Conservation (phyloP, 306 rosid species). For the Rosa persica region DNA sequence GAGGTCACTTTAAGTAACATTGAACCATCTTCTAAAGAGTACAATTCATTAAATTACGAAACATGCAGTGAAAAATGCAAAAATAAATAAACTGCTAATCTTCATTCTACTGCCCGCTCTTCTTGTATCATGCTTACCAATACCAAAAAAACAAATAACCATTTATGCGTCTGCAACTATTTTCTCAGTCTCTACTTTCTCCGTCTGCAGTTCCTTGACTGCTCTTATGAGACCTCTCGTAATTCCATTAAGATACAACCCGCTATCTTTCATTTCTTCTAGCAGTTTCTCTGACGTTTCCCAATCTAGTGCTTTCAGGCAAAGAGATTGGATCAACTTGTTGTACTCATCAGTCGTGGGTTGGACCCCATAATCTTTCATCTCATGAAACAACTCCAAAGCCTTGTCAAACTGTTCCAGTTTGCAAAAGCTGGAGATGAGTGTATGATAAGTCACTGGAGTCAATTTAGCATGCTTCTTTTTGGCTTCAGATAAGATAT, state of each 20-base stretch:
- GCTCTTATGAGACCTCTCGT: constrained; percentile 70
- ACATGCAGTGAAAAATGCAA: not conserved
- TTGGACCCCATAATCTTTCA: constrained; percentile 63
- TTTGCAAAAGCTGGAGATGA: constrained; percentile 79
- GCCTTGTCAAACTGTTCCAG: constrained; percentile 73
- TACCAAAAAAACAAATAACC: not conserved
- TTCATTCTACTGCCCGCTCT: not conserved
- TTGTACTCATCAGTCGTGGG: constrained; percentile 66
- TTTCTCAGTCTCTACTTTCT: constrained; percentile 37
- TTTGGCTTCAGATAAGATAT: constrained; percentile 63
- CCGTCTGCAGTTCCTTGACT: constrained; percentile 71
- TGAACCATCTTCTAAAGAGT: not conserved
- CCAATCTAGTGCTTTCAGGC: constrained; percentile 84
- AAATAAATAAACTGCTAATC: not conserved
- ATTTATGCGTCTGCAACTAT: constrained; percentile 1
- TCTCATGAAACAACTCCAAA: constrained; percentile 62
- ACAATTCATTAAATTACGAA: not conserved
- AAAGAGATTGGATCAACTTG: constrained; percentile 78
- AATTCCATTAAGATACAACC: constrained; percentile 65
- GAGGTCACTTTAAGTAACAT: not conserved
- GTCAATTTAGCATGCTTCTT: constrained; percentile 55
- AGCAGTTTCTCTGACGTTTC: constrained; percentile 65
- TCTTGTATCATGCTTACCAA: not conserved
- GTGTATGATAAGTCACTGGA: constrained; percentile 66
- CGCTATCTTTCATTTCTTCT: constrained; percentile 76